Evolutionary conservation across 139 green algal species (phyloP), one percentile per base, ranked within the genome.

Genomic region (Nannochloris sp.): DNA sequence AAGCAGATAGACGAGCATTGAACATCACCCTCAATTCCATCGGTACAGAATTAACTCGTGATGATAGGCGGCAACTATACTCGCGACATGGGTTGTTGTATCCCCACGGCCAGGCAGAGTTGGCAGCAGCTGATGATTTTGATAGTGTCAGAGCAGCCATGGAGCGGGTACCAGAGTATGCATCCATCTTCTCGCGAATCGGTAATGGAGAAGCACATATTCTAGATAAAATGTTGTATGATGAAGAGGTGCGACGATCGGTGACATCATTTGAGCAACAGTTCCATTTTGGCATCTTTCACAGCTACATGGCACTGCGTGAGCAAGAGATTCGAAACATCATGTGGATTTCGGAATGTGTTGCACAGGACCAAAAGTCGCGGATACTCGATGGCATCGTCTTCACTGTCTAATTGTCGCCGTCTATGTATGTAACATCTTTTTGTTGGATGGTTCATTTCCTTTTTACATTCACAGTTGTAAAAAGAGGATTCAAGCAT

Each of bases 1-100:
- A 98, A 84, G 94, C 93, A 14, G 93, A 99, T 79, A 72, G 91
- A 23, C 80, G 93, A 2, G 93, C 92, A 12, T 79, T 99, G 14
- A 97, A 95, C 83, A 98, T 99, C 76, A 99, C 93, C 2, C 81
- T 99, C 45, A 98, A 98, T 86, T 88, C 73, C 20, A 95, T 98
- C 30, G 91, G 91, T 44, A 97, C 90, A 0, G 92, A 98, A 77
- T 81, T 98, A 26, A 96, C 92, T 5, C 84, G 92, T 12, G 92
- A 98, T 66, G 92, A 97, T 77, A 80, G 91, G 48, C 82, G 87
- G 62, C 92, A 91, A 76, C 79, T 98, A 44, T 98, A 96, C 83
- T 89, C 82, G 71, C 90, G 94, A 71, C 94, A 97, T 71, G 92
- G 92, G 0, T 75, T 95, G 43, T 80, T 98, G 56, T 93, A 95